Conservation (phyloP, 2,329 filamentous ascomycete genomes). For the Domatiomyces globalis region DNA sequence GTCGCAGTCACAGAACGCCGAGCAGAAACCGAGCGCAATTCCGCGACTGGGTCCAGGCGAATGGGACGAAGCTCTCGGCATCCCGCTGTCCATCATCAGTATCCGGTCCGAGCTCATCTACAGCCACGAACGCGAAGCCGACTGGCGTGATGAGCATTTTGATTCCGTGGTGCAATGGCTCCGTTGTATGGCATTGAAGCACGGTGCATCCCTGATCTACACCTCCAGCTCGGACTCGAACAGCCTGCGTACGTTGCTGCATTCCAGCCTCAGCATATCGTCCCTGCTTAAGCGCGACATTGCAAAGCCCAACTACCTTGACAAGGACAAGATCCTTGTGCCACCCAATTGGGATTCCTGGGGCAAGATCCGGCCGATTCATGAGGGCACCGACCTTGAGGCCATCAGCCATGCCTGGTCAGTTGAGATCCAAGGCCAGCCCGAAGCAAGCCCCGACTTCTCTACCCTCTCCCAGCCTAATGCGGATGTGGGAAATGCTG, state of each 20-base stretch:
- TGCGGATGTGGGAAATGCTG: slow-evolving; percentile 19
- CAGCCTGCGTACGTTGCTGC: slow-evolving; percentile 63
- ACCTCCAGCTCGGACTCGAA: slow-evolving; percentile 63
- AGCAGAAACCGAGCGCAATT: slow-evolving; percentile 26
- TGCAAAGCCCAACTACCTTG: slow-evolving; percentile 80
- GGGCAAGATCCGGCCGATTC: slow-evolving; percentile 86
- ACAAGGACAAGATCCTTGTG: slow-evolving; percentile 84
- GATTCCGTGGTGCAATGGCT: slow-evolving; percentile 90
- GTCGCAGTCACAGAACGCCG: slow-evolving; percentile 45
- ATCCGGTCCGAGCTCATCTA: slow-evolving; percentile 87
- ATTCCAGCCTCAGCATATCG: slow-evolving; percentile 74
- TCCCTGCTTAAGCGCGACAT: slow-evolving; percentile 65
- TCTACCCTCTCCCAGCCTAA: slow-evolving; percentile 9
- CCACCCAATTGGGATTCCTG: slow-evolving; percentile 97
- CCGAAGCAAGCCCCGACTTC: slow-evolving; percentile 21
- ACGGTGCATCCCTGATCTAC: slow-evolving; percentile 78
- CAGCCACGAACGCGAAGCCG: slow-evolving; percentile 69
- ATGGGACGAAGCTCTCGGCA: slow-evolving; percentile 77
- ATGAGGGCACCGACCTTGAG: slow-evolving; percentile 87
- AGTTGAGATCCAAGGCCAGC: slow-evolving; percentile 55
- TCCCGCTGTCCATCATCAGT: slow-evolving; percentile 87
- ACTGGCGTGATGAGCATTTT: slow-evolving; percentile 93
- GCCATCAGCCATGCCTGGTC: slow-evolving; percentile 73
- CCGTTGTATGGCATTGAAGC: slow-evolving; percentile 73
- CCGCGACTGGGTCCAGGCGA: slow-evolving; percentile 68